Evolutionary conservation across 441 rosid species (phyloP).

Genomic region (Manihot esculenta): DNA sequence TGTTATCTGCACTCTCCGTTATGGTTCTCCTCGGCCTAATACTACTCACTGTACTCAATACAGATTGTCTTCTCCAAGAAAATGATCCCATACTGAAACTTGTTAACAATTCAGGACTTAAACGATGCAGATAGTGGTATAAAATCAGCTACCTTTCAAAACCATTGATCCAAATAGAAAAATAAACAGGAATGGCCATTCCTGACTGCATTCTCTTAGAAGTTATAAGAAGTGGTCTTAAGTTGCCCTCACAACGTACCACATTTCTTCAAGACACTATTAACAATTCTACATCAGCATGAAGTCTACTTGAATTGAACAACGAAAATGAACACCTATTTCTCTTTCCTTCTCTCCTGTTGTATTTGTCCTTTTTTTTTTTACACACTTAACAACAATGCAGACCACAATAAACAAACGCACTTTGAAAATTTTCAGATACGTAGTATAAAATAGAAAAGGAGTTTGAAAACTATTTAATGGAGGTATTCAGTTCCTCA

Average conservation of each 20-base stretch:
- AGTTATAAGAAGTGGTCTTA: not conserved
- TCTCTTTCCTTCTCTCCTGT: constrained; percentile 9
- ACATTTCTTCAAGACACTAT: not conserved
- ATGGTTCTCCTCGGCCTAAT: constrained; percentile 47
- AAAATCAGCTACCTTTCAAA: too few relatives aligned
- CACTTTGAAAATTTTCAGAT: constrained; percentile 15
- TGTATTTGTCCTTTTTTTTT: not conserved
- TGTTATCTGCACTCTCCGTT: constrained; percentile 45
- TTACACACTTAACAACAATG: constrained; percentile 26
- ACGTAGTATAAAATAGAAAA: not conserved
- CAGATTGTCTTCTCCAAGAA: constrained; percentile 27
- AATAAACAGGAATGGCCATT: too few relatives aligned
- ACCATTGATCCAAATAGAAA: too few relatives aligned
- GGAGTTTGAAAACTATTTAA: not conserved
- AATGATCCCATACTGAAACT: constrained; percentile 35
- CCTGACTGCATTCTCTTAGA: too few relatives aligned
- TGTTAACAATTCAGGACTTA: constrained; percentile 19
- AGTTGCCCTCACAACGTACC: too few relatives aligned
- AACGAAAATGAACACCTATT: constrained; percentile 15
- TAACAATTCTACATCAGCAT: not conserved
- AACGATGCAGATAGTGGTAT: not conserved
- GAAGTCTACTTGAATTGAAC: constrained; percentile 16
- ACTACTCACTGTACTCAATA: constrained; percentile 44
- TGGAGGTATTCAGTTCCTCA: constrained; percentile 26
- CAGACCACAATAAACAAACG: constrained; percentile 27